A percentile compares a stretch with the other conserved stretches of the same genome.
phyloP scores from a whole-genome alignment of 345 rosid species.

The Aquilaria malaccensis region DNA sequence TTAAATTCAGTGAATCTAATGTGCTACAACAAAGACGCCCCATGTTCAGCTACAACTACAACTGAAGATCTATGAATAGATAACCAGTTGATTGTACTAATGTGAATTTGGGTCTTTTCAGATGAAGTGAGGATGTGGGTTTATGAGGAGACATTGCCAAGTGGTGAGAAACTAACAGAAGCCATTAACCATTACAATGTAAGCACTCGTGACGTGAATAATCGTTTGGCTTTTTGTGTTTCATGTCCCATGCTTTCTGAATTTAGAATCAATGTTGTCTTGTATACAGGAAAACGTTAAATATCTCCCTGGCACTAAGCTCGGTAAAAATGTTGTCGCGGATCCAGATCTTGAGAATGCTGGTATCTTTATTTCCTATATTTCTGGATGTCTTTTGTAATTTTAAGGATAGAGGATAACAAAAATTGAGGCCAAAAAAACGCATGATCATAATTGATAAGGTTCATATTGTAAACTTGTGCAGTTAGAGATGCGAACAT shows the following conservation, averaged over 20 bases:
- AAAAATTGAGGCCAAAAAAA: too few relatives aligned
- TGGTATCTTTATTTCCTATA: conserved; percentile 35
- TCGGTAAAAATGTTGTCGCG: conserved; percentile 78
- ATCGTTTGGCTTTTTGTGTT: not conserved
- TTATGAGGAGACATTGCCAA: conserved; percentile 75
- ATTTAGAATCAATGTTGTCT: conserved; percentile 1
- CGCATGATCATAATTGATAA: not conserved
- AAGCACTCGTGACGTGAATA: conserved; percentile 11
- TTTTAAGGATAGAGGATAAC: too few relatives aligned
- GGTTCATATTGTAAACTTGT: conserved; percentile 2
- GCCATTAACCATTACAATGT: conserved; percentile 84
- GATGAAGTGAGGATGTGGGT: conserved; percentile 99
- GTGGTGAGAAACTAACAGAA: conserved; percentile 88
- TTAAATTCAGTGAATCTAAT: too few relatives aligned
- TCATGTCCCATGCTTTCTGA: conserved; percentile 1
- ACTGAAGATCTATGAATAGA: not conserved
- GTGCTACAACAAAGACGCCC: too few relatives aligned
- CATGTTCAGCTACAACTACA: not conserved
- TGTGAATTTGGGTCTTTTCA: conserved; percentile 22
- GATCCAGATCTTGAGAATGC: conserved; percentile 88
- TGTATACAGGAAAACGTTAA: conserved; percentile 69
- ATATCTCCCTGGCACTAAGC: conserved; percentile 87
- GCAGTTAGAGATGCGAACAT: conserved; percentile 79
- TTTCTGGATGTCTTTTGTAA: not conserved
- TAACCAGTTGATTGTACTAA: not conserved